Evolutionary conservation across 2,329 filamentous ascomycete genomes (phyloP), one percentile per base, ranked within the genome.

Genomic region (Dactylellina sp.): DNA sequence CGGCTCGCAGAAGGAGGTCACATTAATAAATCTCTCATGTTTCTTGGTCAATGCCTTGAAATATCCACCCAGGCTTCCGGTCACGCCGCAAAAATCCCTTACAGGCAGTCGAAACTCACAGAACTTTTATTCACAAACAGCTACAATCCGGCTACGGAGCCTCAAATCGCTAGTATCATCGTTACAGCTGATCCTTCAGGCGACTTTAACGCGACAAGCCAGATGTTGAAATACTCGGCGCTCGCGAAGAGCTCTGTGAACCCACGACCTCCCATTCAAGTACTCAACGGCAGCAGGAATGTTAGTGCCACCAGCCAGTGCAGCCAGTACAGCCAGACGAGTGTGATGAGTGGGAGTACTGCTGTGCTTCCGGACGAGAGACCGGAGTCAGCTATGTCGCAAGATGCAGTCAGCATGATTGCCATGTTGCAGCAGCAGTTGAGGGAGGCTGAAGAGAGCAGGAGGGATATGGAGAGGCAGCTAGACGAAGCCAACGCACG

Each of bases 1-100:
- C 97, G 94, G 0, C 86, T 99, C 12, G 94, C 91, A 0, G 95
- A 99, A 83, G 95, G 94, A 37, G 95, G 95, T 60, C 98, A 98
- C 83, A 99, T 99, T 80, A 99, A 99, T 79, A 93, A 97, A 81
- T 96, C 92, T 79, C 83, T 99, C 79, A 99, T 99, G 95, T 98
- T 97, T 80, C 86, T 99, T 0, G 95, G 95, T 0, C 95, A 98
- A 80, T 99, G 95, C 80, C 86, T 99, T 78, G 94, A 98, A 80
- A 94, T 97, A 85, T 94, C 97, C 80, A 93, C 74, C 3, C 74
- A 78, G 57, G 39, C 57, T 7, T 59, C 46, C 35, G 74, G 71
- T 16, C 62, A 74, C 11, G 52, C 57, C 16, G 56, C 74, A 16
- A 75, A 70, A 52, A 90, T 93, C 7, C 90, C 91, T 0, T 94